Percentiles rank a stretch among this genome's conserved stretches.
phyloP scores from a whole-genome alignment of 78 protist species.

The Dictyostelium brefeldianum region DNA sequence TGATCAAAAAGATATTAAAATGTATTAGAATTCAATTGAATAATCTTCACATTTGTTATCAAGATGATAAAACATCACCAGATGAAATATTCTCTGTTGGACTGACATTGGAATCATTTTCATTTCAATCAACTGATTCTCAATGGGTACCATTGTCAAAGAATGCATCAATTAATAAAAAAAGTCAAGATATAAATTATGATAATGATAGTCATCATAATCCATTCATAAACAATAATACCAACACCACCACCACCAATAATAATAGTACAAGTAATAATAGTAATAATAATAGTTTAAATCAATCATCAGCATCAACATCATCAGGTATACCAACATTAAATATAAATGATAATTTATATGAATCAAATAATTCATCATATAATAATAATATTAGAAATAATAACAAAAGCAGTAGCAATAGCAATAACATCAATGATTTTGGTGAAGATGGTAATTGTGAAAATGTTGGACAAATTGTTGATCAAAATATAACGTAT shows the following conservation, averaged over 20 bases:
- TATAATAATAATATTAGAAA: too few relatives aligned
- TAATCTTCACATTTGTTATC: constrained; percentile 63
- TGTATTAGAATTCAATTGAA: constrained; percentile 33
- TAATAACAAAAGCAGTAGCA: neutral
- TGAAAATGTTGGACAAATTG: neutral
- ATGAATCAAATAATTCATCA: neutral
- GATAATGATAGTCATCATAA: constrained; percentile 23
- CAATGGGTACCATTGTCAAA: constrained; percentile 38
- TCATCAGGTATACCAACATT: constrained; percentile 5
- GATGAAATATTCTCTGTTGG: constrained; percentile 56
- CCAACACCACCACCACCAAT: too few relatives aligned
- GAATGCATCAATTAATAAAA: neutral
- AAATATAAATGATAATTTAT: neutral
- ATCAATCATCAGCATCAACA: neutral
- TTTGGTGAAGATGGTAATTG: too few relatives aligned
- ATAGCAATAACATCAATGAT: neutral
- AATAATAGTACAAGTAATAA: neutral
- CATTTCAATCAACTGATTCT: constrained; percentile 24
- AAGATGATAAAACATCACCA: constrained; percentile 63
- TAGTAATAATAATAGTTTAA: neutral
- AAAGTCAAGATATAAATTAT: constrained; percentile 8
- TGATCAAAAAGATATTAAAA: constrained; percentile 32
- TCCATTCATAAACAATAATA: constrained; percentile 9
- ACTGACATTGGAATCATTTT: constrained; percentile 40
- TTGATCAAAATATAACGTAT: constrained; percentile 16